Conservation (phyloP, 208 protist genomes). For the Leishmania tarentolae region DNA sequence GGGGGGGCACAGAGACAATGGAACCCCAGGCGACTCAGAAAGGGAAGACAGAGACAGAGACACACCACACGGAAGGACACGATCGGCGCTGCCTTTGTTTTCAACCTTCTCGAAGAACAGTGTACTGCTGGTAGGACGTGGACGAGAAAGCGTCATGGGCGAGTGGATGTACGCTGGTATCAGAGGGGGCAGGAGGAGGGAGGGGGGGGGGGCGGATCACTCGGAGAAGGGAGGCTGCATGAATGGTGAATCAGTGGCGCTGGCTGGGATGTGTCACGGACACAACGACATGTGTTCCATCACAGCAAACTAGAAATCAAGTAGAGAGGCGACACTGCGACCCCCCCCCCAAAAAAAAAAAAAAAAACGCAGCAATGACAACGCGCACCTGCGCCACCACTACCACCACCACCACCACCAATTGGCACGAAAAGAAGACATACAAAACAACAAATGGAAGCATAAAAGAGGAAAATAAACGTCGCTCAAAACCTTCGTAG, state of each 20-base stretch:
- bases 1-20: neutral
- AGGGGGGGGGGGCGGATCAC: too few relatives aligned
- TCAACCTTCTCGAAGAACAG: too few relatives aligned
- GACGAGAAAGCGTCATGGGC: too few relatives aligned
- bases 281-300: neutral
- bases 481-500: too few relatives aligned
- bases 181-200: too few relatives aligned
- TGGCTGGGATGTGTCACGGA: too few relatives aligned
- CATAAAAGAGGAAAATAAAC: neutral
- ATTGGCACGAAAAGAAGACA: neutral
- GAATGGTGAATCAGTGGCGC: too few relatives aligned
- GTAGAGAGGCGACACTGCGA: neutral
- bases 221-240: too few relatives aligned
- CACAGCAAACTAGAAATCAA: neutral
- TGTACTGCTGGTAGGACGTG: too few relatives aligned
- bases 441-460: constrained; percentile 1
- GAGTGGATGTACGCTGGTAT: too few relatives aligned
- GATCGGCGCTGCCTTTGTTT: neutral
- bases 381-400: too few relatives aligned
- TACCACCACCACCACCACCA: too few relatives aligned
- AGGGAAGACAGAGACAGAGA: neutral
- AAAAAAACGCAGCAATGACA: neutral
- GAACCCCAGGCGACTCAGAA: neutral
- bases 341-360: neutral
- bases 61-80: neutral